Evolutionary conservation across 495 filamentous ascomycete genomes (phyloP), one percentile per base, ranked within the genome.

Genomic region (Physcia stellaris): DNA sequence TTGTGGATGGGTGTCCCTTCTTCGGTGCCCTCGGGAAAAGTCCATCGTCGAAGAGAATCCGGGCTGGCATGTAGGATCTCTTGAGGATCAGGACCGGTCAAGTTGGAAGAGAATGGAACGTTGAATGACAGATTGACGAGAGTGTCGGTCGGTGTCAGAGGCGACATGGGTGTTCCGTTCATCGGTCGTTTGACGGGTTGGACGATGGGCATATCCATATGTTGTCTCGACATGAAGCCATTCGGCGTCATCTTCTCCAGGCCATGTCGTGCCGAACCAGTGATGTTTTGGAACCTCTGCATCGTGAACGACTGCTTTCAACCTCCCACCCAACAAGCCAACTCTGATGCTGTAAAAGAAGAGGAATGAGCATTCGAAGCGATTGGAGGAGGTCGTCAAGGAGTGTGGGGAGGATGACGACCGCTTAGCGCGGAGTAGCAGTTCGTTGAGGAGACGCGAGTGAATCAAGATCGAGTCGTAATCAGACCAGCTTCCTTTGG

Each of bases 221-320:
- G 77, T 52, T 78, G 75, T 54, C 75, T 66, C 43, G 76, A 79
- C 72, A 84, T 84, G 66, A 84, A 83, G 53, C 64, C 71, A 41
- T 83, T 79, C 47, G 80, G 83, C 54, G 74, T 75, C 75, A 90
- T 88, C 69, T 83, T 77, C 66, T 92, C 84, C 70, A 80, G 83
- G 71, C 85, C 87, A 76, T 92, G 84, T 67, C 86, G 81, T 71
- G 76, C 76, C 47, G 66, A 63, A 57, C 75, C 74, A 48, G 76
- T 77, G 52, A 92, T 85, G 63, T 83, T 87, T 61, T 80, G 76
- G 55, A 94, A 78, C 66, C 88, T 92, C 70, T 93, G 87, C 86
- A 94, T 93, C 55, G 41, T 74, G 60, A 53, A 53, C 41, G 49
- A 48, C 26, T 44, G 23, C 12, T 24, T 28, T 17, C 33, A 20